These are phyloP conservation scores for Oryza coarctata DNA, from an alignment of 176 grass and related monocot species.

Conservation along the genomic window DNA sequence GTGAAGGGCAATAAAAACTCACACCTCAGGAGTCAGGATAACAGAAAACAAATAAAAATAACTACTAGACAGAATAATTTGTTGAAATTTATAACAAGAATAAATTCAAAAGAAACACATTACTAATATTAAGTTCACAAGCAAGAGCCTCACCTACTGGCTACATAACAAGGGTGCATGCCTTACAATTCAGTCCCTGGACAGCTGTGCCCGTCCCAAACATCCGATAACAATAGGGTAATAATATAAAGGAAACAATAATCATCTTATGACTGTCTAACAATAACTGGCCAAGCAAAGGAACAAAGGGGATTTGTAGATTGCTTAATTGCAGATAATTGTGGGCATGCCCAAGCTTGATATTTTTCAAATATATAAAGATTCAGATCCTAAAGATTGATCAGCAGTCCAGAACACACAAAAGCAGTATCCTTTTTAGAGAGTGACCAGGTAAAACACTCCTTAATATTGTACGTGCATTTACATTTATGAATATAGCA, in stretches of 20 bases:
- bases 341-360: neutral
- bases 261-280: slow-evolving; percentile 7
- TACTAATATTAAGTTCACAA: neutral
- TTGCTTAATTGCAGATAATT: neutral
- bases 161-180: neutral
- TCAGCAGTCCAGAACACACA: slow-evolving; percentile 15
- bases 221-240: neutral
- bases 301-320: neutral
- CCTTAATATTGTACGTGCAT: neutral
- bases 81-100: neutral
- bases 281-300: neutral
- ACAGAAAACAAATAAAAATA: neutral
- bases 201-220: neutral
- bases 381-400: neutral
- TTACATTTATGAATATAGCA: neutral
- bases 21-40: neutral
- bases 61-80: neutral
- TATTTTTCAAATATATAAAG: neutral
- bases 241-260: neutral
- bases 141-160: neutral
- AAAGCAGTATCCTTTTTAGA: neutral
- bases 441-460: neutral
- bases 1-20: neutral
- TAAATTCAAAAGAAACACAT: neutral
- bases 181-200: neutral